Percentiles rank a stretch among this genome's conserved stretches.
phyloP scores from a whole-genome alignment of 2,329 filamentous ascomycete genomes.

The Conoideocrella luteorostrata region DNA sequence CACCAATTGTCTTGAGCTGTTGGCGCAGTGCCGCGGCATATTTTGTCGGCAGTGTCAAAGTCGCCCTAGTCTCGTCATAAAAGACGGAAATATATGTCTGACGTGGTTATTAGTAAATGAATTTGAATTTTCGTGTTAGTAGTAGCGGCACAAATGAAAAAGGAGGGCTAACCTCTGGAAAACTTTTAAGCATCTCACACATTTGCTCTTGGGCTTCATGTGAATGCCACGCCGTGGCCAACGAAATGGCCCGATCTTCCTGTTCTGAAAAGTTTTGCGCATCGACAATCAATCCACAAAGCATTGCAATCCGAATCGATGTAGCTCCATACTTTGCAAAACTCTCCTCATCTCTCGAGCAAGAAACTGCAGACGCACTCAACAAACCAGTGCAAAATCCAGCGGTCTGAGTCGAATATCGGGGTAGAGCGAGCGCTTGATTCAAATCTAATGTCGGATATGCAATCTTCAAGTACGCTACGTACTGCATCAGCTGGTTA shows the following conservation, averaged over 20 bases:
- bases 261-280: no score
- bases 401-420: neutral
- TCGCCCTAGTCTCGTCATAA: slow-evolving; percentile 30
- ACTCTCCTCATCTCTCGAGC: neutral
- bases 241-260: no score
- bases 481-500: neutral
- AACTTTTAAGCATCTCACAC: neutral
- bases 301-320: neutral
- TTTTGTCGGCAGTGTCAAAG: slow-evolving; percentile 21
- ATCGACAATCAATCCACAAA: neutral
- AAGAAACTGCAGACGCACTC: neutral
- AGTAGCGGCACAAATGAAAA: no score
- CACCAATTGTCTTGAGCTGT: slow-evolving; percentile 1
- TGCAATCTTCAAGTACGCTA: neutral
- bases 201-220: neutral
- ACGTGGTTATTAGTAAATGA: neutral
- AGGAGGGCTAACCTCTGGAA: neutral
- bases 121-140: no score
- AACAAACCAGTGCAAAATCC: neutral
- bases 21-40: neutral
- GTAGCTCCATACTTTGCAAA: neutral
- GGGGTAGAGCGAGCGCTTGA: neutral
- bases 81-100: slow-evolving; percentile 31
- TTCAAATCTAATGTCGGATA: neutral
- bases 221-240: neutral